phyloP scores from a whole-genome alignment of 805 yeast species.

The Scheffersomyces lignosus region DNA sequence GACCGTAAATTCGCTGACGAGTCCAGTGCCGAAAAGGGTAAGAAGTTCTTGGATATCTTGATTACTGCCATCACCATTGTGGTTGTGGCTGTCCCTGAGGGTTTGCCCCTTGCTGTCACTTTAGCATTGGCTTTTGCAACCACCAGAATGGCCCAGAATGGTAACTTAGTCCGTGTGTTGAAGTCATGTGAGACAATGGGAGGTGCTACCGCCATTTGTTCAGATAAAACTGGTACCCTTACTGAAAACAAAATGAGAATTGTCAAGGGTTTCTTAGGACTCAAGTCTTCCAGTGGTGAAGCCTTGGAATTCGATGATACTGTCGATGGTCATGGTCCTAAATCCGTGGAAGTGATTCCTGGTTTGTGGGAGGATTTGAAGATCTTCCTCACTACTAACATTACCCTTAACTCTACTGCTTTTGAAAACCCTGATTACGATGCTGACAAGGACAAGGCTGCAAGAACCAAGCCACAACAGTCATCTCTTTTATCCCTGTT shows the following conservation, averaged over 20 bases:
- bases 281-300: constrained; percentile 18
- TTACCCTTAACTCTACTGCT: constrained; percentile 83
- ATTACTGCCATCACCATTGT: constrained; percentile 90
- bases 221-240: constrained; percentile 96
- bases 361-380: constrained; percentile 21
- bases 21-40: constrained; percentile 74
- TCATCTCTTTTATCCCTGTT: constrained; percentile 29
- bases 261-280: constrained; percentile 71
- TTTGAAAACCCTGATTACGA: constrained; percentile 65
- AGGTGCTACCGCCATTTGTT: constrained; percentile 94
- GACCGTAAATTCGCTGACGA: constrained; percentile 42
- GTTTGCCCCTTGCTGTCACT: constrained; percentile 96
- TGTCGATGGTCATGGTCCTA: constrained; percentile 17
- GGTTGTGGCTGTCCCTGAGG: constrained; percentile 99
- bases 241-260: constrained; percentile 94
- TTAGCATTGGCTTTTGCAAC: constrained; percentile 97
- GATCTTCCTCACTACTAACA: constrained; percentile 48
- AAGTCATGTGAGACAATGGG: constrained; percentile 99
- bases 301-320: constrained; percentile 53
- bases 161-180: constrained; percentile 90
- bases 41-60: constrained; percentile 76
- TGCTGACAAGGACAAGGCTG: constrained; percentile 26
- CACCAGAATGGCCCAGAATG: constrained; percentile 95
- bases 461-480: constrained; percentile 28
- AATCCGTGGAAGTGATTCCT: constrained; percentile 22